Evolutionary conservation across 2,329 filamentous ascomycete species (phyloP), one percentile per base, ranked within the genome.

Genomic region (Fonsecaea pedrosoi): DNA sequence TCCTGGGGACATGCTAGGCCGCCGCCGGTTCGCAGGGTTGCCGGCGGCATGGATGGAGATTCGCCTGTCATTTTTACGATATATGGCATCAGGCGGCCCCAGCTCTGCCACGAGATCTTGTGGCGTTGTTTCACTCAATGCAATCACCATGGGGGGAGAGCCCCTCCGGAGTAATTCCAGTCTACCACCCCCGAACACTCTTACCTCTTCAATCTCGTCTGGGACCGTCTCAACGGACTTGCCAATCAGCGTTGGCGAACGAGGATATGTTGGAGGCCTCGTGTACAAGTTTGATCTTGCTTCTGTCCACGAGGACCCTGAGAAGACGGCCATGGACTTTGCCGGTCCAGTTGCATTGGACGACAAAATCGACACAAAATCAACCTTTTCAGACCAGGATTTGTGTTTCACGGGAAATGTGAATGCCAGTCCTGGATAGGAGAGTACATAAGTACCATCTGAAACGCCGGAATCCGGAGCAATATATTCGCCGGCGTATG

Each of bases 371-470:
- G 92, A 90, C 35, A 97, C 93, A 69, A 96, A 93, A 75, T 98
- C 94, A 68, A 87, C 86, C 60, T 82, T 80, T 61, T 87, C 84
- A 0, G 91, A 92, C 83, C 92, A 97, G 25, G 89, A 87, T 0
- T 90, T 88, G 65, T 86, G 82, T 58, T 89, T 85, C 35, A 98
- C 82, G 0, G 92, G 89, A 71, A 99, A 99, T 42, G 91, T 94
- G 77, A 98, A 97, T 0, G 94, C 92, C 35, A 99, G 89, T 0
- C 95, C 95, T 0, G 94, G 94, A 79, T 97, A 99, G 1, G 94
- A 98, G 38, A 99, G 82, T 38, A 97, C 89, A 75, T 98, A 99
- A 25, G 88, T 90, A 15, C 94, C 94, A 15, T 83, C 82, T 10
- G 84, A 83, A 40, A 83, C 80, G 2, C 82, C 82, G 1, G 82